A percentile compares a stretch with the other conserved stretches of the same genome.
Conservation (phyloP, 495 filamentous ascomycete species). For the Penicillium parvum region DNA sequence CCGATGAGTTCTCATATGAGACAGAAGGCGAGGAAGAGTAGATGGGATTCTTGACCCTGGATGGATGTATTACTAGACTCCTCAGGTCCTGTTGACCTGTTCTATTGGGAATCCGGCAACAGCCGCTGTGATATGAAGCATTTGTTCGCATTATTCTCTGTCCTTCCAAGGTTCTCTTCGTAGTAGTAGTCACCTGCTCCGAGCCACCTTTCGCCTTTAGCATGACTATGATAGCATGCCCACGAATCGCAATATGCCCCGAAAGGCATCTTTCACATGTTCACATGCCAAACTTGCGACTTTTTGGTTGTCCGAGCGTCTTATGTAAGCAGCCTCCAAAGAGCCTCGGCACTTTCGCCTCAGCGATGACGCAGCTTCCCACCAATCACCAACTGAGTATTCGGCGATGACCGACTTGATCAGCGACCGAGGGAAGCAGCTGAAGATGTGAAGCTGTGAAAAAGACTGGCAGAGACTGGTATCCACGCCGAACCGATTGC, state of each 20-base stretch:
- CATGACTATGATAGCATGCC: not conserved
- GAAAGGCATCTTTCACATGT: conserved; percentile 1
- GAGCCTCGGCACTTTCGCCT: conserved; percentile 32
- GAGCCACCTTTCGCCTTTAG: not conserved
- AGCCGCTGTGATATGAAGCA: conserved; percentile 18
- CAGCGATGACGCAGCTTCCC: conserved; percentile 26
- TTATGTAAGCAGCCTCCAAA: conserved; percentile 9
- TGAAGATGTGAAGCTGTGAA: no score
- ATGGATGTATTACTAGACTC: conserved; percentile 49
- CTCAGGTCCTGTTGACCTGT: conserved; percentile 29
- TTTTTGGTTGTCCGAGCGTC: no score
- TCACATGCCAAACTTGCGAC: conserved; percentile 21
- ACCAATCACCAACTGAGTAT: conserved; percentile 11
- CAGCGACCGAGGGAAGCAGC: conserved; percentile 18
- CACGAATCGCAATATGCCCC: conserved; percentile 6
- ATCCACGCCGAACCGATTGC: conserved; percentile 5
- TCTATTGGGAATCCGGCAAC: conserved; percentile 17
- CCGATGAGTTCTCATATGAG: conserved; percentile 81
- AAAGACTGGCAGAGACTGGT: no score
- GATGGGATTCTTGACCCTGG: conserved; percentile 31
- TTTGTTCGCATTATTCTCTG: conserved; percentile 6
- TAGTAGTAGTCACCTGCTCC: not conserved
- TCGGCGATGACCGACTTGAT: conserved; percentile 21
- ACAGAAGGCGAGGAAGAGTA: conserved; percentile 65
- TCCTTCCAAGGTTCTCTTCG: not conserved